phyloP scores from a whole-genome alignment of 257 asterid genomes.

The Solanum dulcamara region DNA sequence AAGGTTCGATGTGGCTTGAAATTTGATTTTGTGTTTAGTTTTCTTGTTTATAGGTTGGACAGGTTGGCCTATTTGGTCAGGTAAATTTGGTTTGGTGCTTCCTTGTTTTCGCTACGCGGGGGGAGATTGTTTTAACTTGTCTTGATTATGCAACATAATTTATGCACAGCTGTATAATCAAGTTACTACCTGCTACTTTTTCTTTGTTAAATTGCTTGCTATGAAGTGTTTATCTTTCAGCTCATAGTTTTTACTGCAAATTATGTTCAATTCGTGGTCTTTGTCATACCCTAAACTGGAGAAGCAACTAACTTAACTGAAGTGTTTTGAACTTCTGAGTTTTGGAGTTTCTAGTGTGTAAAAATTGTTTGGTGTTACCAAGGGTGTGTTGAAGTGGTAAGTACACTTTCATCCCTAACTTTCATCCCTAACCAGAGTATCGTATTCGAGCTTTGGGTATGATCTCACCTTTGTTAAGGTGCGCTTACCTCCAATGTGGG shows the following conservation, averaged over 20 bases:
- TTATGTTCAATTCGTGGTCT: background rate
- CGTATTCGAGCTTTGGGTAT: background rate
- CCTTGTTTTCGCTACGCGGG: background rate
- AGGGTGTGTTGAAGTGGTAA: background rate
- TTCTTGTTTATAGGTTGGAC: background rate
- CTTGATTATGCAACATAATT: background rate
- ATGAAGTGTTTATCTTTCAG: background rate
- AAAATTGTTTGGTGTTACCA: background rate
- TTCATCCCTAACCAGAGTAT: background rate
- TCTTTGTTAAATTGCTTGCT: background rate
- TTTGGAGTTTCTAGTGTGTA: background rate
- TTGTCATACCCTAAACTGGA: background rate
- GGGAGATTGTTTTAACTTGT: background rate
- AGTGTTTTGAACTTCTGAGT: background rate
- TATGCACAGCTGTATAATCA: background rate
- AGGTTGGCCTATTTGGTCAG: background rate
- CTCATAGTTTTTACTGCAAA: background rate
- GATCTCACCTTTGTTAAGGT: background rate
- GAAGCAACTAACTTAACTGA: background rate
- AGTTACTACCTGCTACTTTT: background rate
- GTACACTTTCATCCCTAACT: background rate
- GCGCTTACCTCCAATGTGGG: background rate
- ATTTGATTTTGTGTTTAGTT: background rate
- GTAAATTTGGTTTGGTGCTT: background rate
- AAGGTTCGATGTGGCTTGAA: background rate